Conservation (phyloP, 1,139 yeast species). For the Geotrichum armillariae region DNA sequence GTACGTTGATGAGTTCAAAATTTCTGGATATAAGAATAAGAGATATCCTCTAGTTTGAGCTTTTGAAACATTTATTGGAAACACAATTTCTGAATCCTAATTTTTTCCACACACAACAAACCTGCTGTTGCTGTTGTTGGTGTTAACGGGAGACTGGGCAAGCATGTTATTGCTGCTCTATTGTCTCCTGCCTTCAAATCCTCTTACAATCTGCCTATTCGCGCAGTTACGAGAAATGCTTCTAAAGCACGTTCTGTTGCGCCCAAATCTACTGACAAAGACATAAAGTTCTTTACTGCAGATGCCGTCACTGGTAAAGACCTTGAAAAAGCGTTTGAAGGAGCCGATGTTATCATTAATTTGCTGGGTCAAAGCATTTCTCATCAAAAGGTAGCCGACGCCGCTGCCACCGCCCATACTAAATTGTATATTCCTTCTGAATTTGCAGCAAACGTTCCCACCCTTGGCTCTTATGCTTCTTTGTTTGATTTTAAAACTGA, state of each 20-base stretch:
- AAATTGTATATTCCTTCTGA: constrained; percentile 63
- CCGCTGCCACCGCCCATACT: constrained; percentile 45
- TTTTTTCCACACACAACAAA: too few relatives aligned
- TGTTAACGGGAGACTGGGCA: constrained; percentile 56
- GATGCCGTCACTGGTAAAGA: constrained; percentile 34
- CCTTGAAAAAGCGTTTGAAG: constrained; percentile 44
- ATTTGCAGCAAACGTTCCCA: constrained; percentile 50
- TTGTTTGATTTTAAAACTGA: constrained; percentile 43
- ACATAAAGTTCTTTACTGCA: constrained; percentile 26
- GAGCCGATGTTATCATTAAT: constrained; percentile 54
- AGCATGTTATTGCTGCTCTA: constrained; percentile 49
- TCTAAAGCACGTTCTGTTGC: constrained; percentile 43
- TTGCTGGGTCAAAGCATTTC: constrained; percentile 41
- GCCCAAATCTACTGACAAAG: constrained; percentile 39
- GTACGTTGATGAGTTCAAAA: too few relatives aligned
- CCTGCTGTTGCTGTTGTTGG: constrained; percentile 50
- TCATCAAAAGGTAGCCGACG: constrained; percentile 37
- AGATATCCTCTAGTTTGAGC: too few relatives aligned
- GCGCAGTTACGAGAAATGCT: constrained; percentile 50
- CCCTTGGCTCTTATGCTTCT: constrained; percentile 39
- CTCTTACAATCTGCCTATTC: constrained; percentile 51
- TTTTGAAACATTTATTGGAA: too few relatives aligned
- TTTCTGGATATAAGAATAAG: too few relatives aligned
- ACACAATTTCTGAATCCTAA: too few relatives aligned
- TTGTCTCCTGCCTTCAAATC: constrained; percentile 46